Conservation (phyloP, 73 alveolate species). For the Paramecium biaurelia region DNA sequence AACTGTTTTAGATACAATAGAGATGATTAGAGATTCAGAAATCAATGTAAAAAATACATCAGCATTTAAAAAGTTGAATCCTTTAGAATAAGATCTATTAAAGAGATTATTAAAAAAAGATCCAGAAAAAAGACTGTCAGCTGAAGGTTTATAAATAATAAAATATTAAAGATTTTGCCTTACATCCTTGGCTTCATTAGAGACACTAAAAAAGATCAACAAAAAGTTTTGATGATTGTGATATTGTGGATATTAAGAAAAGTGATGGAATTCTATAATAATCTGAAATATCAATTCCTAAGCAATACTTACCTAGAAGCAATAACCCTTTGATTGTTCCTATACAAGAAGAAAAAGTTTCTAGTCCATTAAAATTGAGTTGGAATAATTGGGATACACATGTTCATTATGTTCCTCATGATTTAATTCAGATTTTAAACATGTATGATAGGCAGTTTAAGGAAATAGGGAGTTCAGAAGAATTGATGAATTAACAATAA, state of each 20-base stretch:
- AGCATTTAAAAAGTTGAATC: background rate
- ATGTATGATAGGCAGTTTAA: background rate
- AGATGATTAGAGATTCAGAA: constrained; percentile 29
- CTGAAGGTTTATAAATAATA: background rate
- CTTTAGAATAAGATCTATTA: constrained; percentile 12
- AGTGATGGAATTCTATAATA: background rate
- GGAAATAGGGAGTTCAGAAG: background rate
- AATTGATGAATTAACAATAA: background rate
- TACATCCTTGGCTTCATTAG: background rate
- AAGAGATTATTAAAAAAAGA: background rate
- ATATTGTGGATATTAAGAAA: background rate
- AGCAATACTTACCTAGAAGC: background rate
- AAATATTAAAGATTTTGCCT: background rate
- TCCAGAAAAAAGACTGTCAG: constrained; percentile 49
- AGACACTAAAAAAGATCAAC: background rate
- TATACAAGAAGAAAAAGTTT: background rate
- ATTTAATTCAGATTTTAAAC: background rate
- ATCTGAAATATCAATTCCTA: background rate
- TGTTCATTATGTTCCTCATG: constrained; percentile 5
- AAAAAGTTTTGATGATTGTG: constrained; percentile 15
- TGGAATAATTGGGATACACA: background rate
- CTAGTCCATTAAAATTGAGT: background rate
- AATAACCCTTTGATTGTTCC: background rate
- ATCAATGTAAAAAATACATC: background rate
- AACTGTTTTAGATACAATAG: constrained; percentile 12